A percentile compares a stretch with the other conserved stretches of the same genome.
These are phyloP conservation scores for Leccinum griseonigrum DNA, from an alignment of 1,284 basidiomycete species.

Conservation along the genomic window DNA sequence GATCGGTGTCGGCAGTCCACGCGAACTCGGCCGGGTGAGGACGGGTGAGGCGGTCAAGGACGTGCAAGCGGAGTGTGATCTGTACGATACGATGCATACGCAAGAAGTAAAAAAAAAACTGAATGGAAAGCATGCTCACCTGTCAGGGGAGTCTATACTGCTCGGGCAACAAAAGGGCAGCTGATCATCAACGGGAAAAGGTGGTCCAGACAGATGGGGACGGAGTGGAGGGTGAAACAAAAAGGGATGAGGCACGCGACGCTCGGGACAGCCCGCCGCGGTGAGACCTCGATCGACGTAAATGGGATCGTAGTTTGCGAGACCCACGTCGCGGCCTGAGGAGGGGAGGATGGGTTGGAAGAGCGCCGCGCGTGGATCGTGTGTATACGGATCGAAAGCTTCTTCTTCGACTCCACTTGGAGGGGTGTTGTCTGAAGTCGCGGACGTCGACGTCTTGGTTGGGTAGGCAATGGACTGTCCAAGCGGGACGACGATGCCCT, in stretches of 20 bases:
- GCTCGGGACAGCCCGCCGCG: not conserved
- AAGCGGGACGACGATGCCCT: too few relatives aligned
- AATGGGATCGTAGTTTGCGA: not conserved
- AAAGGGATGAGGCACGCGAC: not conserved
- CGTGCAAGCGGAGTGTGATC: constrained; percentile 1
- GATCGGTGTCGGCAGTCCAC: constrained; percentile 6
- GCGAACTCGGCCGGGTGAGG: constrained; percentile 2
- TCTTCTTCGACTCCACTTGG: not conserved
- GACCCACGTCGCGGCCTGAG: not conserved
- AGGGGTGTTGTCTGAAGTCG: not conserved
- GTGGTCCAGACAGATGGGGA: not conserved
- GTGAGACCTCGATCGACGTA: not conserved
- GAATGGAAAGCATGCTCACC: not conserved
- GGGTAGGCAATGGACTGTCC: not conserved
- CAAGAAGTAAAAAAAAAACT: not conserved
- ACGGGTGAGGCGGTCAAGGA: constrained; percentile 6
- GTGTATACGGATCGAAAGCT: not conserved
- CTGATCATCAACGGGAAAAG: not conserved
- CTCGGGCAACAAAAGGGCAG: not conserved
- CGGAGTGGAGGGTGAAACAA: not conserved
- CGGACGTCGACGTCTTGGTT: not conserved
- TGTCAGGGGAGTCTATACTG: not conserved
- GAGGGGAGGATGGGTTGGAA: not conserved
- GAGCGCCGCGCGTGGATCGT: not conserved
- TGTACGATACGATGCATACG: not conserved